Conservation (phyloP, 345 rosid genomes). For the Streptanthus diversifolius region DNA sequence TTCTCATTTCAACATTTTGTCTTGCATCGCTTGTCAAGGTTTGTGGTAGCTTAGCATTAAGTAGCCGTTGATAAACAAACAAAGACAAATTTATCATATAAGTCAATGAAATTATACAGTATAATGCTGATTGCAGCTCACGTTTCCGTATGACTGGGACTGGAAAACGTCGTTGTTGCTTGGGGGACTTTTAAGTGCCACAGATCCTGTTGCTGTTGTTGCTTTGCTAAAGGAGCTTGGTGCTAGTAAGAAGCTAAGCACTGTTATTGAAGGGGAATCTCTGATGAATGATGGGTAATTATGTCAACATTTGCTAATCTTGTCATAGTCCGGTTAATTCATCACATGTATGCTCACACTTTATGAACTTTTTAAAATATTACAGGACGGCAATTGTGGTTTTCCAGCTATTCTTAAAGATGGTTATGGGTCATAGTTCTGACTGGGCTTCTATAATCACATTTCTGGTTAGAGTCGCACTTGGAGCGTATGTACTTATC, state of each 20-base stretch:
- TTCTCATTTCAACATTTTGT: slow-evolving; percentile 72
- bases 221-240: slow-evolving; percentile 94
- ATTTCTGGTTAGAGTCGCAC: slow-evolving; percentile 64
- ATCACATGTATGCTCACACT: neutral
- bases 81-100: neutral
- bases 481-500: slow-evolving; percentile 84
- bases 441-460: slow-evolving; percentile 52
- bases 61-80: neutral
- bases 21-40: slow-evolving; percentile 84
- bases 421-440: slow-evolving; percentile 69
- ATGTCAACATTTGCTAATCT: neutral
- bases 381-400: slow-evolving; percentile 95
- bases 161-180: slow-evolving; percentile 92
- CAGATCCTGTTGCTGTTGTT: slow-evolving; percentile 99
- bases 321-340: neutral
- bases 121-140: slow-evolving; percentile 47
- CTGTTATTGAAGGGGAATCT: slow-evolving; percentile 96
- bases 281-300: slow-evolving; percentile 97
- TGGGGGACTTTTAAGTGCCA: slow-evolving; percentile 96
- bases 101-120: neutral
- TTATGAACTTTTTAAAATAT: neutral
- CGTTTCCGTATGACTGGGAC: slow-evolving; percentile 84
- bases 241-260: slow-evolving; percentile 92
- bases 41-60: neutral
- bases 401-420: slow-evolving; percentile 79